These are phyloP conservation scores for Emmonsia crescens DNA, from an alignment of 2,329 filamentous ascomycete species.

Conservation along the genomic window DNA sequence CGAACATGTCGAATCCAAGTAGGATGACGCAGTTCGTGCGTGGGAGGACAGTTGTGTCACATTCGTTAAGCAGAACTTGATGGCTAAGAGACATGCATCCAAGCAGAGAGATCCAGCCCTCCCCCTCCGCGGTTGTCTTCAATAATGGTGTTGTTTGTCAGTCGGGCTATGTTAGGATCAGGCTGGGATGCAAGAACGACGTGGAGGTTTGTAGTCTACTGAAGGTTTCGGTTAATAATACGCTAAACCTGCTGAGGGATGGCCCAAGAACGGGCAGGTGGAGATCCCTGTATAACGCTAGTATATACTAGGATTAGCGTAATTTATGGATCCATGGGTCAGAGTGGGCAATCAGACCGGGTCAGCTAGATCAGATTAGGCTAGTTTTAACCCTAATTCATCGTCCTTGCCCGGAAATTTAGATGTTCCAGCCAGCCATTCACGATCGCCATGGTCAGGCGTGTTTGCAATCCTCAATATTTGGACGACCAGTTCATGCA, in stretches of 20 bases:
- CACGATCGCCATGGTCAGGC: neutral
- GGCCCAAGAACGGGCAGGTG: neutral
- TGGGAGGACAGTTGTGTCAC: neutral
- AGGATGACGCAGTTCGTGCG: neutral
- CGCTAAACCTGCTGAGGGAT: neutral
- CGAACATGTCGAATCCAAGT: neutral
- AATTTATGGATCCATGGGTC: neutral
- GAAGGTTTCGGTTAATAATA: neutral
- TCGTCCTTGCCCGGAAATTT: neutral
- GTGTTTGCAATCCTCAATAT: constrained; percentile 2
- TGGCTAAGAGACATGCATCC: neutral
- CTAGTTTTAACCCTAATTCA: neutral
- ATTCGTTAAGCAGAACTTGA: neutral
- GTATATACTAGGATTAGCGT: neutral
- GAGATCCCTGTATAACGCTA: neutral
- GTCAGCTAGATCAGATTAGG: neutral
- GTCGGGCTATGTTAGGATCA: neutral
- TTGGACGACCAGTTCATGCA: neutral
- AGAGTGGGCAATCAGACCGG: neutral
- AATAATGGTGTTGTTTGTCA: neutral
- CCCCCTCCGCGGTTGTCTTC: neutral
- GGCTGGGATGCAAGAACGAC: neutral
- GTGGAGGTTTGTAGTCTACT: neutral
- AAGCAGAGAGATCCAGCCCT: neutral
- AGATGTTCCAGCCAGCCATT: constrained; percentile 3